Percentiles rank a stretch among this genome's conserved stretches.
These are phyloP conservation scores for Prosopis cineraria DNA, from an alignment of 306 rosid genomes.

Conservation along the genomic window DNA sequence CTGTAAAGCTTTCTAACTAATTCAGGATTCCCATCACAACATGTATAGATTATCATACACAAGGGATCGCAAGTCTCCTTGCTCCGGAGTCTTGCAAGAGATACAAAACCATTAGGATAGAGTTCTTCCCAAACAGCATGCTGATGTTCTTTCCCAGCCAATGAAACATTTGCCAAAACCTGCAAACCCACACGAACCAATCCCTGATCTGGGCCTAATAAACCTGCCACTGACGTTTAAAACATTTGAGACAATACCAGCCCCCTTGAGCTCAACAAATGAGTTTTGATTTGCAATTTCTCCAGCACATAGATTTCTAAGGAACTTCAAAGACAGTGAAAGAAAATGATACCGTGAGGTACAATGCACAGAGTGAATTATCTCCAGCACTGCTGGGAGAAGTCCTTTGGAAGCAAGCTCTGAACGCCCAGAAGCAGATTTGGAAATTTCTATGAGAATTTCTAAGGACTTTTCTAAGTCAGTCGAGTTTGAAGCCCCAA, in stretches of 20 bases:
- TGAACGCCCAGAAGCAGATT: conserved; percentile 49
- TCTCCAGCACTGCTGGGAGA: conserved; percentile 45
- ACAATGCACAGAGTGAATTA: conserved; percentile 32
- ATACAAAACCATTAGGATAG: conserved; percentile 46
- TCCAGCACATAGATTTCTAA: conserved; percentile 76
- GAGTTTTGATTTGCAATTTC: conserved; percentile 54
- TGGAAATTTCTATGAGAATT: conserved; percentile 47
- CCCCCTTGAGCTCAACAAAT: conserved; percentile 63
- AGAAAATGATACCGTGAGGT: conserved; percentile 34
- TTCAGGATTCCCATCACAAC: conserved; percentile 57
- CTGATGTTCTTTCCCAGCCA: conserved; percentile 73
- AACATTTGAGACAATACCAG: conserved; percentile 42
- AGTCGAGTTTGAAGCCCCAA: conserved; percentile 45
- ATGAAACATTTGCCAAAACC: conserved; percentile 73
- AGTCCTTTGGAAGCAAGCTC: conserved; percentile 50
- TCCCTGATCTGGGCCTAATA: conserved; percentile 39
- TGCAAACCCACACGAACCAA: conserved; percentile 66
- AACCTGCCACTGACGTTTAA: conserved; percentile 41
- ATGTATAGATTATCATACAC: conserved; percentile 68
- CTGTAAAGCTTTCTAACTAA: conserved; percentile 41
- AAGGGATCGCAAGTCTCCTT: conserved; percentile 62
- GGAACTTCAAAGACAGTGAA: conserved; percentile 52
- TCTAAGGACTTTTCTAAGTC: conserved; percentile 47
- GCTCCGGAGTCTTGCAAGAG: conserved; percentile 48
- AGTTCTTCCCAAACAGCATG: conserved; percentile 56